A percentile compares a stretch with the other conserved stretches of the same genome.
Conservation (phyloP, 352 stramenopile species). For the Phytophthora ramorum region DNA sequence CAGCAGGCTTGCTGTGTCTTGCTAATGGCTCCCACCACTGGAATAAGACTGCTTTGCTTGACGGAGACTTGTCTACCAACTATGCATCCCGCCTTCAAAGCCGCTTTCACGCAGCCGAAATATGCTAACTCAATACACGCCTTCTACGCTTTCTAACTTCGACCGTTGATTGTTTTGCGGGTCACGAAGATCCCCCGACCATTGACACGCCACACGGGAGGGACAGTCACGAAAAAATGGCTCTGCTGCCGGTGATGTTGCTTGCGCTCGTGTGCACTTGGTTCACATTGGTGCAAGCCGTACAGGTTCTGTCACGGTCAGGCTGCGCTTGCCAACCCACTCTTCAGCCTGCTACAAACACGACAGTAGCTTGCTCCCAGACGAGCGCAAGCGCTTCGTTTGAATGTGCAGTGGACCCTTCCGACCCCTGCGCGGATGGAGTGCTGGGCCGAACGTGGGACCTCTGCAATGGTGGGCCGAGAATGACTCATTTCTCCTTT, state of each 20-base stretch:
- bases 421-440: conserved; percentile 20
- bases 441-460: conserved; percentile 31
- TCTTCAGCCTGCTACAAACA: background rate
- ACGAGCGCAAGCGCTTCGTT: background rate
- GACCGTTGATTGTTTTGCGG: conserved; percentile 5
- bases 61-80: background rate
- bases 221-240: background rate
- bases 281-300: background rate
- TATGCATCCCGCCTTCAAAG: background rate
- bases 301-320: conserved; percentile 28
- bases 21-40: background rate
- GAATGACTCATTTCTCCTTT: background rate
- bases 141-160: background rate
- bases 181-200: conserved; percentile 19
- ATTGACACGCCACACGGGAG: conserved; percentile 4
- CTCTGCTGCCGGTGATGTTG: background rate
- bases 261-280: background rate
- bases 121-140: background rate
- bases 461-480: conserved; percentile 43
- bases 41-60: background rate
- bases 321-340: conserved; percentile 40
- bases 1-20: background rate
- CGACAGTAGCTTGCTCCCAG: conserved; percentile 32
- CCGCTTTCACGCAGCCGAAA: background rate
- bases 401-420: conserved; percentile 33